A percentile compares a stretch with the other conserved stretches of the same genome.
Conservation (phyloP, 2,329 filamentous ascomycete species). For the Aspergillus sp. region DNA sequence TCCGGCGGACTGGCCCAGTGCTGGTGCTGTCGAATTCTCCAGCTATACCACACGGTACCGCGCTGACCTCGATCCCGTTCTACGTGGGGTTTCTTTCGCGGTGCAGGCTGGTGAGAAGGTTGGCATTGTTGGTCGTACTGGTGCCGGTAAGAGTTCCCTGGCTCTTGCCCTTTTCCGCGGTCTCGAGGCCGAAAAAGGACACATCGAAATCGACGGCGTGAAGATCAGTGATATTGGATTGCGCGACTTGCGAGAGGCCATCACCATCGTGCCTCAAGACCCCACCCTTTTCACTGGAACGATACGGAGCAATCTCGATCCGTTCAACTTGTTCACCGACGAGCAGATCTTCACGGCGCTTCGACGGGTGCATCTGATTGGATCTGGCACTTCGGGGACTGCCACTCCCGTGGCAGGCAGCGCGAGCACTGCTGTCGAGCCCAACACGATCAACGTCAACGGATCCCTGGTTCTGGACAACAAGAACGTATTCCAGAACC, state of each 20-base stretch:
- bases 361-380: slow-evolving; percentile 82
- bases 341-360: slow-evolving; percentile 86
- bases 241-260: slow-evolving; percentile 87
- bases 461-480: slow-evolving; percentile 58
- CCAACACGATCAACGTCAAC: slow-evolving; percentile 7
- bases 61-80: slow-evolving; percentile 79
- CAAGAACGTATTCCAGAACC: slow-evolving; percentile 91
- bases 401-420: slow-evolving; percentile 35
- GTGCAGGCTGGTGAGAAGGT: slow-evolving; percentile 87
- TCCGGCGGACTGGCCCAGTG: slow-evolving; percentile 75
- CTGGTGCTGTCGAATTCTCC: slow-evolving; percentile 83
- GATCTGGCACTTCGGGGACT: slow-evolving; percentile 34
- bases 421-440: slow-evolving; percentile 24
- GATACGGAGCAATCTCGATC: slow-evolving; percentile 88
- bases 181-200: slow-evolving; percentile 84
- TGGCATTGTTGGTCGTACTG: slow-evolving; percentile 91
- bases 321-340: slow-evolving; percentile 84
- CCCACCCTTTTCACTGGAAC: slow-evolving; percentile 89
- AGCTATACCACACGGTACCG: slow-evolving; percentile 89
- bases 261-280: slow-evolving; percentile 97
- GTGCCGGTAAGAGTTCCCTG: slow-evolving; percentile 93
- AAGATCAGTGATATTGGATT: slow-evolving; percentile 88
- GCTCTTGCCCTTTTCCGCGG: slow-evolving; percentile 91
- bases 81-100: slow-evolving; percentile 81
- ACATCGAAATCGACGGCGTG: slow-evolving; percentile 87